A percentile compares a stretch with the other conserved stretches of the same genome.
phyloP scores from a whole-genome alignment of 2,329 filamentous ascomycete genomes.

The Scytalidium lignicola region DNA sequence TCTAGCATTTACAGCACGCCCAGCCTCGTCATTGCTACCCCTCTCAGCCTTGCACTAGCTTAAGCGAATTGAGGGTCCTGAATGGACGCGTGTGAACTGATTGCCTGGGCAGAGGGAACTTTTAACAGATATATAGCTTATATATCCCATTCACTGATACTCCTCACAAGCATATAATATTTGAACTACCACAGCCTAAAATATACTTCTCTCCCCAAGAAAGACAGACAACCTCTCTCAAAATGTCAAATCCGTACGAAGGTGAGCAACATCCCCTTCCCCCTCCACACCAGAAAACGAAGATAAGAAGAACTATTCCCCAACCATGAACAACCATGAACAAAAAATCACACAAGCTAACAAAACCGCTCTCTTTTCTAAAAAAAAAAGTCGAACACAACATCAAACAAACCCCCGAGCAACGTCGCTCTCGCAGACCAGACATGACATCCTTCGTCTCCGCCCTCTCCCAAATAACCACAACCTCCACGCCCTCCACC shows the following conservation, averaged over 20 bases:
- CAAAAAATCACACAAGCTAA: background rate
- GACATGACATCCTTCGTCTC: constrained; percentile 62
- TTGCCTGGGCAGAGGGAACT: background rate
- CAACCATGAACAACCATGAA: background rate
- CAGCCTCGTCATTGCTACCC: background rate
- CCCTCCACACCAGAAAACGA: constrained; percentile 1
- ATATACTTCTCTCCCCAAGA: too few relatives aligned
- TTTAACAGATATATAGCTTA: too few relatives aligned
- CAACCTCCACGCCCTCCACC: constrained; percentile 19
- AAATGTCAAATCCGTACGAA: constrained; percentile 55
- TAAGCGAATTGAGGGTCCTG: background rate
- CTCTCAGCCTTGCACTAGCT: background rate
- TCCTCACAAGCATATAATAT: too few relatives aligned
- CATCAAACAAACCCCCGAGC: constrained; percentile 40
- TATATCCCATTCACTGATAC: too few relatives aligned
- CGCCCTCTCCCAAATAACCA: constrained; percentile 39
- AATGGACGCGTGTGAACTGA: background rate
- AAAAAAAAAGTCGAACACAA: constrained; percentile 66
- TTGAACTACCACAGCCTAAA: too few relatives aligned
- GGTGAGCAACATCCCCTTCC: constrained; percentile 29
- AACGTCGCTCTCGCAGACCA: constrained; percentile 42
- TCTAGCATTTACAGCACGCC: background rate
- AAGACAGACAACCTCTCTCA: constrained; percentile 8
- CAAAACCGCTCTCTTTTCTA: constrained; percentile 11
- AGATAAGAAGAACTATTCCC: background rate